These are phyloP conservation scores for Leishmania braziliensis DNA, from an alignment of 208 protist species.

Conservation along the genomic window DNA sequence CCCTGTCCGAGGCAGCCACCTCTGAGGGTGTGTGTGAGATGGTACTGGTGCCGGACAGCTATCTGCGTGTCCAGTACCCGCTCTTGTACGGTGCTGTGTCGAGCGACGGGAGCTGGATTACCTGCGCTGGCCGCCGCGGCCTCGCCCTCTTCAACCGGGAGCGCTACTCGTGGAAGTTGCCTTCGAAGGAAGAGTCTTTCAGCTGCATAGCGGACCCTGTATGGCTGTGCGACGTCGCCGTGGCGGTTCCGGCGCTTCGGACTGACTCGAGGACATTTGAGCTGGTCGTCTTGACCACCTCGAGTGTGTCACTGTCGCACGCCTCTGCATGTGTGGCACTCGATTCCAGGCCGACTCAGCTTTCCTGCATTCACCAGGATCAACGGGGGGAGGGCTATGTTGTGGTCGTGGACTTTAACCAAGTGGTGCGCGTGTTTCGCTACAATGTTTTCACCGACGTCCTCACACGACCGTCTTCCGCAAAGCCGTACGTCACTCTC, in stretches of 20 bases:
- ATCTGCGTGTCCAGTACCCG: conserved; percentile 58
- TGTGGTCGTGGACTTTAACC: conserved; percentile 34
- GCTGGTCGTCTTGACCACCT: conserved; percentile 38
- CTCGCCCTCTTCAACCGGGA: conserved; percentile 45
- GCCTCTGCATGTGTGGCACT: conserved; percentile 31
- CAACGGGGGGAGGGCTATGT: conserved; percentile 46
- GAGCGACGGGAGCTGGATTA: conserved; percentile 42
- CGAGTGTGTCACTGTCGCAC: conserved; percentile 28
- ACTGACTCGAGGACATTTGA: conserved; percentile 32
- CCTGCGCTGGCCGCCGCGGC: conserved; percentile 49
- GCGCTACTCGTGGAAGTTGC: conserved; percentile 43
- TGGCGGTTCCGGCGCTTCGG: conserved; percentile 42
- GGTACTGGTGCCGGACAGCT: conserved; percentile 34
- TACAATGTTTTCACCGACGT: conserved; percentile 44
- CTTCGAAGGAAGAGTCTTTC: conserved; percentile 35
- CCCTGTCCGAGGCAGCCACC: conserved; percentile 19
- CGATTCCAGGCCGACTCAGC: conserved; percentile 31
- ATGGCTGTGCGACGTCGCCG: conserved; percentile 52
- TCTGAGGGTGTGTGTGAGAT: conserved; percentile 25
- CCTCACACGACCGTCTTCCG: not conserved
- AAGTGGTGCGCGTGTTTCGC: conserved; percentile 44
- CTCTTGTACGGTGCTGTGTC: conserved; percentile 62
- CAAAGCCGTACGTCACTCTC: conserved; percentile 24
- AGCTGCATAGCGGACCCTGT: conserved; percentile 56
- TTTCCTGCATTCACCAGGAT: conserved; percentile 42